phyloP scores from a whole-genome alignment of 2,329 filamentous ascomycete genomes.

The Diaporthe humulicola region DNA sequence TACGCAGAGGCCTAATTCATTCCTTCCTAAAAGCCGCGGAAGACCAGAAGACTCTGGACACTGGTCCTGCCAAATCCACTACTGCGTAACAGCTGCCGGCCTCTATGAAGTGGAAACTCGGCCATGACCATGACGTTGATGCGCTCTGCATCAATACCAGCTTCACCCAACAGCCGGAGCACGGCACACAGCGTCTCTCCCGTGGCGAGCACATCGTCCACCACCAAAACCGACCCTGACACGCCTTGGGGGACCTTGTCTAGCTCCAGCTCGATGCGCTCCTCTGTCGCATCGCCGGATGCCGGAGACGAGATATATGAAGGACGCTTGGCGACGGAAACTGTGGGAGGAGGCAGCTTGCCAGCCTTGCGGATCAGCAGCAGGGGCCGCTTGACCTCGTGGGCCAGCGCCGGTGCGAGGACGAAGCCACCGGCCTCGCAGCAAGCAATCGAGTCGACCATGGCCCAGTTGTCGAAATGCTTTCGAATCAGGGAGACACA shows the following conservation, averaged over 20 bases:
- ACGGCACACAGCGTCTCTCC: conserved; percentile 68
- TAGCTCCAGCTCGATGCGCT: conserved; percentile 63
- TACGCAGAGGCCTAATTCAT: too few relatives aligned
- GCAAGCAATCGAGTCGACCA: conserved; percentile 59
- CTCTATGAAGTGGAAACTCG: conserved; percentile 69
- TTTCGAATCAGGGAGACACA: conserved; percentile 63
- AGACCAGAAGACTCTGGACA: conserved; percentile 68
- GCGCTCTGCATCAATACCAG: conserved; percentile 55
- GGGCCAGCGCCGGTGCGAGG: conserved; percentile 65
- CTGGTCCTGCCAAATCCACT: conserved; percentile 63
- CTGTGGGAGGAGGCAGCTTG: conserved; percentile 70
- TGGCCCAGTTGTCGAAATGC: conserved; percentile 59
- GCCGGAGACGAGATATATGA: conserved; percentile 68
- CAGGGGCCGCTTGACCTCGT: conserved; percentile 56
- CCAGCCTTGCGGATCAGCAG: conserved; percentile 66
- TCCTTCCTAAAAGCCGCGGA: conserved; percentile 54
- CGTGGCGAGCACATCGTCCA: conserved; percentile 72
- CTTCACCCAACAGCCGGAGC: conserved; percentile 60
- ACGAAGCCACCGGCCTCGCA: conserved; percentile 71
- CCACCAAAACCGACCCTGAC: conserved; percentile 61
- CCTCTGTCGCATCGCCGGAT: conserved; percentile 44
- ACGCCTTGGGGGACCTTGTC: conserved; percentile 53
- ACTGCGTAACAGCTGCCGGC: conserved; percentile 59
- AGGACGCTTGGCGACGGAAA: conserved; percentile 59
- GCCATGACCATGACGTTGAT: conserved; percentile 66